Base-by-base conservation (phyloP, 2,329 filamentous ascomycete species). In the Geosmithia flava region DNA sequence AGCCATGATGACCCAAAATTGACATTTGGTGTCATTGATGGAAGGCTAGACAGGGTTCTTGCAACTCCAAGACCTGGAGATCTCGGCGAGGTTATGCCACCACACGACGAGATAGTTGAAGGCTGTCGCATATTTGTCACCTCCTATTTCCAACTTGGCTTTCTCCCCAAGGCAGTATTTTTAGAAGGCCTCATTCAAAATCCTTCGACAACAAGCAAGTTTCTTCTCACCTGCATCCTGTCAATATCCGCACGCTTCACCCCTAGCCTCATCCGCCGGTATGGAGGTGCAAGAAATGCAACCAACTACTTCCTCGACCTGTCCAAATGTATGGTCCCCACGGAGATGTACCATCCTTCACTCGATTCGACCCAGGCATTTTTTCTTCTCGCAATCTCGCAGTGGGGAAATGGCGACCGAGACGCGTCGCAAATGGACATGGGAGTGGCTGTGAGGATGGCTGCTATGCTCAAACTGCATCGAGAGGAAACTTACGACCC, bases 381-480 rank as follows among this genome's bases (percentile, higher is more conserved):
- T 50, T 63, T 63, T 45, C 55, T 63, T 6, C 47, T 62, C 17
- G 54, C 55, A 45, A 62, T 63, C 20, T 55, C 62, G 3, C 56
- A 63, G 40, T 64, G 62, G 61, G 62, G 60, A 2, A 58, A 62
- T 33, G 60, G 59, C 7, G 60, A 63, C 37, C 58, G 54, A 41
- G 53, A 62, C 29, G 52, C 58, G 16, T 61, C 58, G 42, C 52
- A 55, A 47, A 63, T 64, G 37, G 55, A 66, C 44, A 67, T 67
- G 64, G 64, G 63, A 15, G 57, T 67, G 37, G 63, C 64, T 7
- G 58, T 66, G 4, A 50, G 61, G 7, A 60, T 67, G 59, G 62
- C 64, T 3, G 59, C 55, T 0, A 53, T 66, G 16, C 54, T 66
- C 3, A 57, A 57, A 44, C 53, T 67, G 2, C 64, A 67, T 48